Base-by-base conservation (phyloP, 768 basidiomycete species). In the Porpolomopsis calyptriformis region DNA sequence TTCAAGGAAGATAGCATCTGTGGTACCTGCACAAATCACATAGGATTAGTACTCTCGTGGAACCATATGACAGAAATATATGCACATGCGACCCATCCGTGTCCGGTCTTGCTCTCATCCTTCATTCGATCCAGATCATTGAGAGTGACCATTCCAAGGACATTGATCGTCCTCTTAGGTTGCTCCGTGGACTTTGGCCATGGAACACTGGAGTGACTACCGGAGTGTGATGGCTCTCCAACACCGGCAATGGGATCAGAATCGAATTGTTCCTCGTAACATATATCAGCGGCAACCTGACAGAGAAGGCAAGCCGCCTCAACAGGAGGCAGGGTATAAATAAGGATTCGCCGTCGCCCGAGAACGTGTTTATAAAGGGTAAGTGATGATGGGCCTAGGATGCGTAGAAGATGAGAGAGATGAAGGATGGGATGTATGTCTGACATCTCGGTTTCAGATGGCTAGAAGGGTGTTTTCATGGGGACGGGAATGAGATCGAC, bases 21-120 rank as follows among this genome's bases (percentile, higher is more conserved):
- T 88, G 8, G 88, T 86, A 56, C 78, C 77, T 78, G 45, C 19
- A 27, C 43, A 25, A 24, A 40, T 16, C 23, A 35, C 10, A 22
- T 27, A 12, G 20, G 34, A 39, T 31, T 29, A 14, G 14, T 41
- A 31, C 38, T 42, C 20, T 31, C 14, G 18, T 7, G 27, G 14
- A 36, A 39, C 22, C 14, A 50, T 22, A 33, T 20, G 31, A 36
- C 44, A 16, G 39, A 23, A 16, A 43, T 33, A 46, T 8, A 65
- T 75, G 50, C 60, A 75, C 87, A 90, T 25, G 87, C 87, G 45
- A 90, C 77, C 86, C 86, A 91, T 16, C 87, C 87, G 4, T 73
- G 66, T 4, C 84, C 83, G 2, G 63, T 70, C 52, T 66, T 63
- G 22, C 72, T 70, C 58, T 82, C 83, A 14, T 63, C 60, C 45